Percentiles rank a stretch among this genome's conserved stretches.
Evolutionary conservation across 305 asterid genomes (phyloP).

Genomic region (Fraxinus paxiana): DNA sequence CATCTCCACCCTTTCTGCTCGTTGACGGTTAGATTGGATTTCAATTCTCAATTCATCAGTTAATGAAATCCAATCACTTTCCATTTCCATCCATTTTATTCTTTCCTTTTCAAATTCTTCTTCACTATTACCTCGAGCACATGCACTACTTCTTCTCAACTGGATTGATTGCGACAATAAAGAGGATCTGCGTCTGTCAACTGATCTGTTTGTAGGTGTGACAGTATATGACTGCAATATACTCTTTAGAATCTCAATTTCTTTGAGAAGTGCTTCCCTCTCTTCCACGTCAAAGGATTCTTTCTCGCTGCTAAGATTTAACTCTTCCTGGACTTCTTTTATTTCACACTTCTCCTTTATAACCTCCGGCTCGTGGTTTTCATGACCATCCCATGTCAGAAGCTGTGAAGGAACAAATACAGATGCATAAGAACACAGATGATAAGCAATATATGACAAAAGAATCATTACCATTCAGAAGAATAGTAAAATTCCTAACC

Average conservation of each 20-base stretch:
- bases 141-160: slow-evolving; percentile 56
- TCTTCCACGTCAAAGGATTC: slow-evolving; percentile 44
- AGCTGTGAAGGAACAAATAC: slow-evolving; percentile 38
- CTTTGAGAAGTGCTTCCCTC: slow-evolving; percentile 62
- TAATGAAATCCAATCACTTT: slow-evolving; percentile 87
- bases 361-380: slow-evolving; percentile 40
- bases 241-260: slow-evolving; percentile 55
- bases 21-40: slow-evolving; percentile 59
- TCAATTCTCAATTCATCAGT: slow-evolving; percentile 88
- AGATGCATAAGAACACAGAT: not conserved
- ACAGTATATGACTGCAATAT: slow-evolving; percentile 50
- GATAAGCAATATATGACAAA: slow-evolving; percentile 2
- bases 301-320: slow-evolving; percentile 12
- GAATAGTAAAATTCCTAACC: slow-evolving; percentile 28
- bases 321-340: slow-evolving; percentile 43
- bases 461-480: not conserved
- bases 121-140: slow-evolving; percentile 33
- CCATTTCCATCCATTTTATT: slow-evolving; percentile 85
- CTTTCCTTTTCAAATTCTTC: slow-evolving; percentile 86
- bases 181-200: slow-evolving; percentile 65
- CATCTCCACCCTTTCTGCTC: slow-evolving; percentile 66
- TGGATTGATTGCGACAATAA: slow-evolving; percentile 75
- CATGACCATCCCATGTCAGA: slow-evolving; percentile 46
- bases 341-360: slow-evolving; percentile 51
- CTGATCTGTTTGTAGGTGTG: slow-evolving; percentile 52